Conservation (phyloP, 2,329 filamentous ascomycete genomes). For the Exophiala dermatitidis region DNA sequence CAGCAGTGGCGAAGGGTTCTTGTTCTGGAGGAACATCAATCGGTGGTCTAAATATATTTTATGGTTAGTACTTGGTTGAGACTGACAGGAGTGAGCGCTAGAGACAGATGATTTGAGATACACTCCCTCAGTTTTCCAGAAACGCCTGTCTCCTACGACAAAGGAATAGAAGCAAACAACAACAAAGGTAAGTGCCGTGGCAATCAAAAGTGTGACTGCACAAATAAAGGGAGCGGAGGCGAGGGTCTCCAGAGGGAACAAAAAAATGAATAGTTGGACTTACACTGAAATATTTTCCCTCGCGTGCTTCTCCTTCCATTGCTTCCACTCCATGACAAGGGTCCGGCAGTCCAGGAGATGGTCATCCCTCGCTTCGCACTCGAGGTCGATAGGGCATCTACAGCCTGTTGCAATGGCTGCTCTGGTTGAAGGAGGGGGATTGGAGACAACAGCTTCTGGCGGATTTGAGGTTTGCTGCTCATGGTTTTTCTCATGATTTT, state of each 20-base stretch:
- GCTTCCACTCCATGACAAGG: conserved; percentile 12
- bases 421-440: neutral
- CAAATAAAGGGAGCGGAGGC: neutral
- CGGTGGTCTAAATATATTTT: conserved; percentile 1
- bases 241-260: neutral
- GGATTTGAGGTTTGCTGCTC: too few species aligned
- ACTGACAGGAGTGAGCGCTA: too few species aligned
- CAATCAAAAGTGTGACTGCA: neutral
- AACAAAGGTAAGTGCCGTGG: too few species aligned
- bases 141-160: too few species aligned
- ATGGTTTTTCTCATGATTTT: too few species aligned
- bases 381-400: conserved; percentile 13
- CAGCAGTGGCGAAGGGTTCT: conserved; percentile 5
- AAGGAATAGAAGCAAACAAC: too few species aligned
- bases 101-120: too few species aligned
- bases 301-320: conserved; percentile 5
- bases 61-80: neutral
- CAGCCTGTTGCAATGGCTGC: conserved; percentile 1
- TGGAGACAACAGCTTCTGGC: too few species aligned
- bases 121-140: too few species aligned
- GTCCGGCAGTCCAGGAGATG: conserved; percentile 19
- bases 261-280: neutral
- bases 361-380: conserved; percentile 9
- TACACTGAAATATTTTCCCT: conserved; percentile 4
- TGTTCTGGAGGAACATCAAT: neutral